Conservation (phyloP, 257 asterid species). For the Buddleja alternifolia region DNA sequence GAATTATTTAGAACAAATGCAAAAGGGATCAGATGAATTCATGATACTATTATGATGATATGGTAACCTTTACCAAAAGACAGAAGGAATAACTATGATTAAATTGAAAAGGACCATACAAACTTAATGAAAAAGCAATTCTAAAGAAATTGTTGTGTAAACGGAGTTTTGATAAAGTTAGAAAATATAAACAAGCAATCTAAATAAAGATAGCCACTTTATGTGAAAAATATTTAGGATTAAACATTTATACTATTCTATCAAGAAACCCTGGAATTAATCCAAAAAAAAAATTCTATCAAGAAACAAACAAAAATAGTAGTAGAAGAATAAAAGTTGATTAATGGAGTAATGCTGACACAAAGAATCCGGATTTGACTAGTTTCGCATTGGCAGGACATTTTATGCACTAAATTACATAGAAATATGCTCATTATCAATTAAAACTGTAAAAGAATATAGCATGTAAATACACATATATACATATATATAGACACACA, state of each 20-base stretch:
- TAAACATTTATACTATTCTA: no score
- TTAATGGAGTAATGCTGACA: slow-evolving; percentile 8
- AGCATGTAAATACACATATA: background rate
- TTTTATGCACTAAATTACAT: background rate
- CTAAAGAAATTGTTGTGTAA: background rate
- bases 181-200: slow-evolving; percentile 16
- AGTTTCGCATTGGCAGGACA: background rate
- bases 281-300: no score
- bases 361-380: background rate
- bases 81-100: background rate
- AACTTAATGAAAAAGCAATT: slow-evolving; percentile 5
- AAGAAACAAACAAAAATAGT: no score
- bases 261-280: no score
- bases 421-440: slow-evolving; percentile 7
- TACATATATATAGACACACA: no score
- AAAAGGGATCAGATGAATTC: background rate
- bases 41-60: background rate
- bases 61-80: background rate
- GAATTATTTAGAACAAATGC: background rate
- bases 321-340: background rate
- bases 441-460: slow-evolving; percentile 11
- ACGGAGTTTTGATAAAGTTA: background rate
- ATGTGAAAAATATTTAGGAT: background rate
- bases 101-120: background rate
- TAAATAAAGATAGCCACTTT: background rate